A percentile compares a stretch with the other conserved stretches of the same genome.
Conservation (phyloP, 495 filamentous ascomycete species). For the Penicillium simplicissimum region DNA sequence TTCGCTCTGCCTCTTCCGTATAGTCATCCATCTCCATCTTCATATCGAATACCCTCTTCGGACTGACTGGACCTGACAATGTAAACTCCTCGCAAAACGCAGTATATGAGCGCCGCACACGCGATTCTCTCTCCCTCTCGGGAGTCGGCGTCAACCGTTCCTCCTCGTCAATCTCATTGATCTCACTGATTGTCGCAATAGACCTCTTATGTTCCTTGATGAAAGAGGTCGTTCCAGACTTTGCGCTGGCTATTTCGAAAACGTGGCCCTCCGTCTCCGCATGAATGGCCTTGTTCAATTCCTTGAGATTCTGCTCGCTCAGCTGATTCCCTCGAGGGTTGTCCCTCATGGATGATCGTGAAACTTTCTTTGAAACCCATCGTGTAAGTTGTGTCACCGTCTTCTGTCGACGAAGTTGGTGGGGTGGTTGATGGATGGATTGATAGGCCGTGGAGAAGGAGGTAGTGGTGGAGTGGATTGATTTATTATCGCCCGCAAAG, state of each 20-base stretch:
- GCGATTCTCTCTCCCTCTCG: conserved; percentile 13
- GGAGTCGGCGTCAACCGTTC: neutral
- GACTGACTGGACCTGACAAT: conserved; percentile 10
- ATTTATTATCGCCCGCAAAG: conserved; percentile 13
- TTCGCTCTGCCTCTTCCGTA: neutral
- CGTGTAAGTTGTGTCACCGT: conserved; percentile 21
- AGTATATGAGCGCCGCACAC: conserved; percentile 23
- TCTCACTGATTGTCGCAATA: conserved; percentile 4
- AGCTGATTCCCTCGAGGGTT: conserved; percentile 6
- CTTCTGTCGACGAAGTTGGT: conserved; percentile 14
- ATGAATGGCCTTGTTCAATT: conserved; percentile 4
- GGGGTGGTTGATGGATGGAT: conserved; percentile 3
- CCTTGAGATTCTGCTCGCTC: conserved; percentile 22
- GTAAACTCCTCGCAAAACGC: conserved; percentile 30
- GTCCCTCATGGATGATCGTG: conserved; percentile 9
- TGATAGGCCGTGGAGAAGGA: conserved; percentile 20
- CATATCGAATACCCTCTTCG: conserved; percentile 17
- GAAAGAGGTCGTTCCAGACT: neutral
- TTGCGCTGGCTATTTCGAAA: neutral
- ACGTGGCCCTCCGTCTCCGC: neutral
- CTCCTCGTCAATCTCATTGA: conserved; percentile 5
- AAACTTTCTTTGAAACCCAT: conserved; percentile 28
- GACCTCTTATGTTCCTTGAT: neutral
- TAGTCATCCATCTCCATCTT: conserved; percentile 8
- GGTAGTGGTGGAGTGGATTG: conserved; percentile 3